A percentile compares a stretch with the other conserved stretches of the same genome.
Evolutionary conservation across 345 rosid species (phyloP).

Genomic region (Laguncularia racemosa): DNA sequence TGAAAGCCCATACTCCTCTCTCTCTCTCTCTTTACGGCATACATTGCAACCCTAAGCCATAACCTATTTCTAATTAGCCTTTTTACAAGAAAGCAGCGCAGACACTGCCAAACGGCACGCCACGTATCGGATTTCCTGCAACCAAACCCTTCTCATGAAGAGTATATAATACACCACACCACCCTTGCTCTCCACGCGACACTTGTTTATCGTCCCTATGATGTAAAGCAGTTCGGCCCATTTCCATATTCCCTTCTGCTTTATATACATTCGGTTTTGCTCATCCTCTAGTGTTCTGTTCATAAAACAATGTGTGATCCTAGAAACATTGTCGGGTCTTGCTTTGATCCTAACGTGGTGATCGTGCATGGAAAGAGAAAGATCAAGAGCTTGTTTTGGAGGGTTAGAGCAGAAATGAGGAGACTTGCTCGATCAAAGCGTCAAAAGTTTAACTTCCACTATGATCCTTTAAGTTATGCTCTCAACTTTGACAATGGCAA

Average conservation of each 20-base stretch:
- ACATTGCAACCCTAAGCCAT: too few relatives aligned
- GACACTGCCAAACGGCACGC: background rate
- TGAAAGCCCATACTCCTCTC: too few relatives aligned
- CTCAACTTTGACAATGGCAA: constrained; percentile 76
- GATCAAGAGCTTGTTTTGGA: constrained; percentile 56
- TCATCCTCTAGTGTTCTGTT: background rate
- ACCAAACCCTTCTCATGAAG: too few relatives aligned
- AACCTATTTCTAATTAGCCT: too few relatives aligned
- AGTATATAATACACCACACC: constrained; percentile 3
- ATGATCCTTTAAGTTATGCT: constrained; percentile 70
- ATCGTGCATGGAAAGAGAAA: constrained; percentile 37
- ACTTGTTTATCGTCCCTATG: too few relatives aligned
- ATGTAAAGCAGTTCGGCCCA: background rate
- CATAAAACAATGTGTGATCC: background rate
- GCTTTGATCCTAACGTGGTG: constrained; percentile 26
- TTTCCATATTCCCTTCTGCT: too few relatives aligned
- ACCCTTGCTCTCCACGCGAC: constrained; percentile 13
- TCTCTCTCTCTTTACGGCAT: too few relatives aligned
- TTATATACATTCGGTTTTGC: too few relatives aligned
- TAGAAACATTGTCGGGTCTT: constrained; percentile 8
- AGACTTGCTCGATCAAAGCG: constrained; percentile 22
- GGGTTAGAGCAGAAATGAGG: constrained; percentile 42
- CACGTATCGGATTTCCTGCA: constrained; percentile 1
- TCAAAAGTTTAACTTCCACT: constrained; percentile 45
- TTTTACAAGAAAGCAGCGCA: background rate